A percentile compares a stretch with the other conserved stretches of the same genome.
phyloP scores from a whole-genome alignment of 345 rosid species.

The Aethionema arabicum region DNA sequence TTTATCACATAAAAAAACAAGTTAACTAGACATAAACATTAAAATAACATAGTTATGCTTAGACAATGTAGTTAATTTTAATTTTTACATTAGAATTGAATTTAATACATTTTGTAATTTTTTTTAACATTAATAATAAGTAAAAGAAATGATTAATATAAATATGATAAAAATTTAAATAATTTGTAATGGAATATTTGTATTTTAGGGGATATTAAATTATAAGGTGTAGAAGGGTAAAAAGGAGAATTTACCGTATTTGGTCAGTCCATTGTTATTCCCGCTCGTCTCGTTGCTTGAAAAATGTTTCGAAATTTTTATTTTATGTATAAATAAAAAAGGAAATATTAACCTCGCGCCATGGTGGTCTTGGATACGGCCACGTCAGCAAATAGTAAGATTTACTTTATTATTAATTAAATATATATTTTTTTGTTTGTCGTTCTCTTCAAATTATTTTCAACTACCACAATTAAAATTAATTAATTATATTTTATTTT shows the following conservation, averaged over 20 bases:
- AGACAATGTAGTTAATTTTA: too few relatives aligned
- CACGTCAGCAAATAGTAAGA: slow-evolving; percentile 27
- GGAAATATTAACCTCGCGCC: background rate
- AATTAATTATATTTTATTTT: background rate
- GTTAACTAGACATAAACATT: too few relatives aligned
- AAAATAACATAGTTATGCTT: too few relatives aligned
- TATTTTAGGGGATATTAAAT: too few relatives aligned
- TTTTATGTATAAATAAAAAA: too few relatives aligned
- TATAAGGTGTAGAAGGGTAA: background rate
- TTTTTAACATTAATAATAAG: too few relatives aligned
- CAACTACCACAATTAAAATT: slow-evolving; percentile 33
- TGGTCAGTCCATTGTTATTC: slow-evolving; percentile 27
- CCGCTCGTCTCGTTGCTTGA: slow-evolving; percentile 39
- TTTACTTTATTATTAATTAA: background rate
- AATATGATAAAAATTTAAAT: too few relatives aligned
- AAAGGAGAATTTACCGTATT: background rate
- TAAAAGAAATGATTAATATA: too few relatives aligned
- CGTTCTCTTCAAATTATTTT: slow-evolving; percentile 29
- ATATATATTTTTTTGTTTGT: slow-evolving; percentile 4
- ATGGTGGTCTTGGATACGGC: slow-evolving; percentile 2
- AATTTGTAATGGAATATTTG: too few relatives aligned
- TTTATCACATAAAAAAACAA: too few relatives aligned
- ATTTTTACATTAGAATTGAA: too few relatives aligned
- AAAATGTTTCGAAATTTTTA: background rate
- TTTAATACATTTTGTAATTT: too few relatives aligned